These are phyloP conservation scores for Coniochaeta ligniaria DNA, from an alignment of 2,329 filamentous ascomycete species.

Conservation along the genomic window DNA sequence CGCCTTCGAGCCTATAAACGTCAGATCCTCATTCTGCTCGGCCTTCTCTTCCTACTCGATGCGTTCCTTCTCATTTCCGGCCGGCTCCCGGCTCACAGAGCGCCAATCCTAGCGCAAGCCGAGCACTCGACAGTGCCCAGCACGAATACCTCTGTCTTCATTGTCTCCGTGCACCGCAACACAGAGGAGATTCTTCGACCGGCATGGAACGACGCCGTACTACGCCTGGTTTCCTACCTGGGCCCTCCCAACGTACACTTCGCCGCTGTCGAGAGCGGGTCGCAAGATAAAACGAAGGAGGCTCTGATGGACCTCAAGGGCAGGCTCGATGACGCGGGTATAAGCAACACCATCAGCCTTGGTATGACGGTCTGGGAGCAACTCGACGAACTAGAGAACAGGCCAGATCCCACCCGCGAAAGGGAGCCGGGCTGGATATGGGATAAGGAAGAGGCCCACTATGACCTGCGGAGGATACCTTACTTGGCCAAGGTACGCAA, in stretches of 20 bases:
- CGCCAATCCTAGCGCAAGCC: neutral
- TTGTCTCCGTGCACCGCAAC: slow-evolving; percentile 50
- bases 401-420: slow-evolving; percentile 20
- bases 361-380: slow-evolving; percentile 48
- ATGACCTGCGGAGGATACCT: slow-evolving; percentile 57
- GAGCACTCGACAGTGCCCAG: neutral
- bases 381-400: slow-evolving; percentile 42
- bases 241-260: slow-evolving; percentile 58
- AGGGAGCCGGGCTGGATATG: slow-evolving; percentile 54
- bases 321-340: slow-evolving; percentile 40
- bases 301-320: slow-evolving; percentile 50
- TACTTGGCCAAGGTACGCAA: slow-evolving; percentile 62
- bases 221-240: slow-evolving; percentile 47
- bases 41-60: neutral
- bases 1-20: neutral
- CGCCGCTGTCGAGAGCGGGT: slow-evolving; percentile 60
- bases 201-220: slow-evolving; percentile 52
- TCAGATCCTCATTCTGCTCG: neutral
- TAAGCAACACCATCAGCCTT: slow-evolving; percentile 48
- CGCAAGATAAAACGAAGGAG: slow-evolving; percentile 59
- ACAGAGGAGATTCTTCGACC: slow-evolving; percentile 50
- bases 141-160: neutral
- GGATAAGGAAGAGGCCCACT: slow-evolving; percentile 39
- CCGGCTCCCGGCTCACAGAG: neutral
- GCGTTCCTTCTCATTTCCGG: neutral